Percentiles rank a stretch among this genome's conserved stretches.
Conservation (phyloP, 176 grass and related monocot species). For the Aegilops umbellulata region DNA sequence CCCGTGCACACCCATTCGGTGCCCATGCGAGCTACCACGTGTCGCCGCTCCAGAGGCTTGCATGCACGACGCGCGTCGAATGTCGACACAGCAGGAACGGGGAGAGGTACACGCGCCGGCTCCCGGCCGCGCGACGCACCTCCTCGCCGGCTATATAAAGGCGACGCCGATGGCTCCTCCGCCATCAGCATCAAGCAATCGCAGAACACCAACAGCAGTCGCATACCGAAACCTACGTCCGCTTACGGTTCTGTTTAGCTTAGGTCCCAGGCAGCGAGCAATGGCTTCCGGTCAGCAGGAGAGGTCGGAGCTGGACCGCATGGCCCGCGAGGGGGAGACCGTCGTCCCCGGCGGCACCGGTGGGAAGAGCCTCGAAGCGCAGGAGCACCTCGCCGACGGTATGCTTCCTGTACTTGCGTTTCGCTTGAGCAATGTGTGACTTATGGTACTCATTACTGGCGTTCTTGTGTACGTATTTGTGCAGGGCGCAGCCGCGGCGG, state of each 20-base stretch:
- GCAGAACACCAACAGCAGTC: not conserved
- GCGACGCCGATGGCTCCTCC: not conserved
- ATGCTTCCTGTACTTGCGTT: not conserved
- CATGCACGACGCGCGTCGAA: constrained; percentile 4
- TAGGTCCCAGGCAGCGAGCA: no score
- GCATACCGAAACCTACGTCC: not conserved
- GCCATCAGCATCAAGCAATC: not conserved
- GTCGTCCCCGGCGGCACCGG: constrained; percentile 71
- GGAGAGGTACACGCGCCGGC: constrained; percentile 18
- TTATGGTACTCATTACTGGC: not conserved
- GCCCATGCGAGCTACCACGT: not conserved
- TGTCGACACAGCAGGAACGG: not conserved
- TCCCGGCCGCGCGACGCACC: not conserved
- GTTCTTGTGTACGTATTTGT: not conserved
- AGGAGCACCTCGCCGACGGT: constrained; percentile 70
- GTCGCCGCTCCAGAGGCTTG: not conserved
- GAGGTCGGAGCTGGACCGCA: constrained; percentile 56
- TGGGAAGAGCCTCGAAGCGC: constrained; percentile 57
- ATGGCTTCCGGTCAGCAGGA: constrained; percentile 56
- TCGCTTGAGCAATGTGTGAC: not conserved
- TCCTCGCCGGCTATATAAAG: constrained; percentile 9
- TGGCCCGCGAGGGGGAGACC: constrained; percentile 53
- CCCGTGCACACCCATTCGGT: not conserved
- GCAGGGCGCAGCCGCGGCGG: constrained; percentile 67
- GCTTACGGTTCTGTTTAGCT: not conserved